A percentile compares a stretch with the other conserved stretches of the same genome.
These are phyloP conservation scores for Ustilago tritici DNA, from an alignment of 1,284 basidiomycete genomes.

Conservation along the genomic window DNA sequence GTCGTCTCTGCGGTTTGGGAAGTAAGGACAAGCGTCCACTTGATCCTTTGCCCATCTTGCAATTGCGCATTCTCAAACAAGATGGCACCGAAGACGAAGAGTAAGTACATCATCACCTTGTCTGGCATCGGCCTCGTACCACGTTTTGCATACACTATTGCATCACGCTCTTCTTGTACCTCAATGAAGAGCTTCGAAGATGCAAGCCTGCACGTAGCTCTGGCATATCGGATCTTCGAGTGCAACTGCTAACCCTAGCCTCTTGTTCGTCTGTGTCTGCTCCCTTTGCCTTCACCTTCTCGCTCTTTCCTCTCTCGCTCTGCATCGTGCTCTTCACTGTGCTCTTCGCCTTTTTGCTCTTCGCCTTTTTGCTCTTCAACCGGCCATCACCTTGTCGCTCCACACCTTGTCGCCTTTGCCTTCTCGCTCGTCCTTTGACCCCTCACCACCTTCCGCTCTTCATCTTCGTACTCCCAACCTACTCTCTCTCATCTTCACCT, in stretches of 20 bases:
- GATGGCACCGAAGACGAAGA: constrained; percentile 48
- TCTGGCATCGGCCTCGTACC: too few relatives aligned
- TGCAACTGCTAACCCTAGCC: too few relatives aligned
- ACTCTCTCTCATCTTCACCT: not conserved
- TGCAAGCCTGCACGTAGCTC: too few relatives aligned
- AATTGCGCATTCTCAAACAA: constrained; percentile 38
- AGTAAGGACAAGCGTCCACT: constrained; percentile 56
- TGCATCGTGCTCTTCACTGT: not conserved
- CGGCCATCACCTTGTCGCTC: too few relatives aligned
- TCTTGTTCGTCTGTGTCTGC: too few relatives aligned
- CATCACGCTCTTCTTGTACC: too few relatives aligned
- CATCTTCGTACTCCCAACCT: not conserved
- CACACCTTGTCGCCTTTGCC: not conserved
- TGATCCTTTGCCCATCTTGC: constrained; percentile 57
- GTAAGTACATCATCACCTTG: constrained; percentile 27
- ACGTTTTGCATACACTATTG: too few relatives aligned
- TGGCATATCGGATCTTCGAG: too few relatives aligned
- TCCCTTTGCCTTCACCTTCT: not conserved
- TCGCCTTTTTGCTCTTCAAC: too few relatives aligned
- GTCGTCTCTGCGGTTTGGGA: constrained; percentile 51
- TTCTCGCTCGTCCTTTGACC: not conserved
- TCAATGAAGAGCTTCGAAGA: not conserved
- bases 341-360: too few relatives aligned
- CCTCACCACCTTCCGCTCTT: not conserved
- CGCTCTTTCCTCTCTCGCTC: not conserved